Base-by-base conservation (phyloP, 2,329 filamentous ascomycete species). In the Pyrenophora teres region DNA sequence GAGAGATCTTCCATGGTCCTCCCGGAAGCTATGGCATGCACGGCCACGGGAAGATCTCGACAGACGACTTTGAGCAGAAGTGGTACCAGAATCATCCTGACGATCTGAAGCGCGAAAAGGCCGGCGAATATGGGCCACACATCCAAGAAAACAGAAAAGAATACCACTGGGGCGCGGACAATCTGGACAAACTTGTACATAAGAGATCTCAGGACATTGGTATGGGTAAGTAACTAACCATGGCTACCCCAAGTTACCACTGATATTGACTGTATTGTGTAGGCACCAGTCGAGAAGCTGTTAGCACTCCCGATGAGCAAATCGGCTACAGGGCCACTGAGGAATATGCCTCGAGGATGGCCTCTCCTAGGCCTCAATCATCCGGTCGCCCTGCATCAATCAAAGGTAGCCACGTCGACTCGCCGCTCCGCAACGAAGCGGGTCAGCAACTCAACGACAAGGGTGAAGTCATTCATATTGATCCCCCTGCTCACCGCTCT, bases 61-160 rank as follows among this genome's bases (percentile, higher is more conserved):
- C 85, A 50, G 90, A 95, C 75, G 90, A 88, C 69, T 89, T 97
- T 35, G 91, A 96, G 66, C 90, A 89, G 76, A 89, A 89, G 21
- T 97, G 96, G 83, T 95, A 94, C 69, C 85, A 91, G 65, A 97
- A 94, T 76, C 92, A 96, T 67, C 93, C 93, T 0, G 90, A 97
- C 38, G 83, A 84, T 60, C 80, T 88, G 25, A 81, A 83, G 48
- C 85, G 88, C 70, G 90, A 93, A 74, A 90, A 92, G 69, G 83
- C 86, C 59, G 84, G 82, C 36, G 81, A 83, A 58, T 87, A 88
- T 65, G 81, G 79, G 45, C 79, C 81, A 35, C 81, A 80, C 30
- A 80, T 84, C 53, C 80, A 81, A 49, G 82, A 81, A 42, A 82
- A 82, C 25, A 79, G 85, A 42, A 83, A 83, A 32, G 89, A 94